These are phyloP conservation scores for Barnettozyma sucrosica DNA, from an alignment of 805 yeast species.

Conservation along the genomic window DNA sequence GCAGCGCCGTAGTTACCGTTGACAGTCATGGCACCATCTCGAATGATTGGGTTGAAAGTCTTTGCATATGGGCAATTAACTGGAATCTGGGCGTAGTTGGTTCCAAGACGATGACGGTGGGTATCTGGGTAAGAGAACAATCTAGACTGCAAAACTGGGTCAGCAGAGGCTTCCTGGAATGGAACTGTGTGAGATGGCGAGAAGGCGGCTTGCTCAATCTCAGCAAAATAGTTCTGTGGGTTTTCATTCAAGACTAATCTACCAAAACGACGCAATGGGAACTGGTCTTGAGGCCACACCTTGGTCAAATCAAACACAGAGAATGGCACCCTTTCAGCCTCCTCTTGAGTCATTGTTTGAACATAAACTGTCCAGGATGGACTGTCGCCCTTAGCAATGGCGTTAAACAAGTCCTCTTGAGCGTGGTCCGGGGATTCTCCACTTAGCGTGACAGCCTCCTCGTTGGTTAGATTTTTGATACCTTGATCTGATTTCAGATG, in stretches of 20 bases:
- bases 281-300: slow-evolving; percentile 85
- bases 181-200: slow-evolving; percentile 84
- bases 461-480: slow-evolving; percentile 37
- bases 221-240: slow-evolving; percentile 84
- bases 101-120: slow-evolving; percentile 72
- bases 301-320: slow-evolving; percentile 88
- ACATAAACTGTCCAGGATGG: slow-evolving; percentile 85
- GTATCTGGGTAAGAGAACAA: slow-evolving; percentile 81
- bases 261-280: slow-evolving; percentile 84
- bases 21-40: slow-evolving; percentile 77
- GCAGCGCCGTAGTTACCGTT: slow-evolving; percentile 69
- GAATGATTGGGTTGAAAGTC: slow-evolving; percentile 61
- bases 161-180: slow-evolving; percentile 75
- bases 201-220: slow-evolving; percentile 80
- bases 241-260: slow-evolving; percentile 73
- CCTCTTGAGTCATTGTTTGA: slow-evolving; percentile 80
- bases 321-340: slow-evolving; percentile 69
- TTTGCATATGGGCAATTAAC: slow-evolving; percentile 74
- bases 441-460: slow-evolving; percentile 60
- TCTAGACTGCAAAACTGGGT: slow-evolving; percentile 79
- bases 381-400: slow-evolving; percentile 68
- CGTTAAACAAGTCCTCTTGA: slow-evolving; percentile 72
- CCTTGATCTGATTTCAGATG: slow-evolving; percentile 69
- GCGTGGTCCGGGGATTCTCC: slow-evolving; percentile 82
- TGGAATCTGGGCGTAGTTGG: slow-evolving; percentile 80